Evolutionary conservation across 1,139 yeast species (phyloP).

Genomic region (Lodderomyces pseudojiufengensis): DNA sequence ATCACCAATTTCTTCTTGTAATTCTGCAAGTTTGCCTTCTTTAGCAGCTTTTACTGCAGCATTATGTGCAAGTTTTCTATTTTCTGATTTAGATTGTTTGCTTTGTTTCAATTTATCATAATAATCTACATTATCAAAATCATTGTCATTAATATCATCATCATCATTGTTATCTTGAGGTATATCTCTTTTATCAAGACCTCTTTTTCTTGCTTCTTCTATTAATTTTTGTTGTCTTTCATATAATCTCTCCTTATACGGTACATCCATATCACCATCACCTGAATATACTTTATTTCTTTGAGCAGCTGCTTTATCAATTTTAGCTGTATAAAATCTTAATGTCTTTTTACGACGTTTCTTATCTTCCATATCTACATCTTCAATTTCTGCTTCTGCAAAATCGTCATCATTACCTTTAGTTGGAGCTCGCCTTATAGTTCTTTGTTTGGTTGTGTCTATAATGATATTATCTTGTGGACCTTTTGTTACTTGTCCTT

Average conservation of each 20-base stretch:
- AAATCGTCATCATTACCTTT: constrained; percentile 43
- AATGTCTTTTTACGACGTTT: constrained; percentile 75
- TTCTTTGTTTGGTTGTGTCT: constrained; percentile 49
- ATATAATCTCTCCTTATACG: constrained; percentile 84
- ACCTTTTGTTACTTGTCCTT: constrained; percentile 20
- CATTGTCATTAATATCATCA: constrained; percentile 38
- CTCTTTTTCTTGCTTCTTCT: constrained; percentile 88
- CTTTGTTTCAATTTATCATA: constrained; percentile 49
- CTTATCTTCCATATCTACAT: constrained; percentile 82
- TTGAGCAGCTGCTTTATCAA: constrained; percentile 71
- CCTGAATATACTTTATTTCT: constrained; percentile 64
- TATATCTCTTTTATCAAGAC: constrained; percentile 49
- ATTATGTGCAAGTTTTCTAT: constrained; percentile 63
- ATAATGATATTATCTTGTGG: constrained; percentile 31
- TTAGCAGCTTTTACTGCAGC: constrained; percentile 76
- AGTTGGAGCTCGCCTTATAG: constrained; percentile 30
- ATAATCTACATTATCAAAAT: constrained; percentile 47
- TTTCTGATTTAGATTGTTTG: constrained; percentile 45
- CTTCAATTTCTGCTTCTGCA: constrained; percentile 64
- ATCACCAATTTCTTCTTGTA: constrained; percentile 61
- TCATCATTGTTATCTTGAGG: constrained; percentile 39
- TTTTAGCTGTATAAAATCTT: constrained; percentile 94
- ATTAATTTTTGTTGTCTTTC: constrained; percentile 84
- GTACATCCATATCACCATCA: constrained; percentile 92
- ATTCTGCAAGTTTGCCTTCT: constrained; percentile 76